Evolutionary conservation across 805 yeast genomes (phyloP).

Genomic region (Ogataea zsoltii): DNA sequence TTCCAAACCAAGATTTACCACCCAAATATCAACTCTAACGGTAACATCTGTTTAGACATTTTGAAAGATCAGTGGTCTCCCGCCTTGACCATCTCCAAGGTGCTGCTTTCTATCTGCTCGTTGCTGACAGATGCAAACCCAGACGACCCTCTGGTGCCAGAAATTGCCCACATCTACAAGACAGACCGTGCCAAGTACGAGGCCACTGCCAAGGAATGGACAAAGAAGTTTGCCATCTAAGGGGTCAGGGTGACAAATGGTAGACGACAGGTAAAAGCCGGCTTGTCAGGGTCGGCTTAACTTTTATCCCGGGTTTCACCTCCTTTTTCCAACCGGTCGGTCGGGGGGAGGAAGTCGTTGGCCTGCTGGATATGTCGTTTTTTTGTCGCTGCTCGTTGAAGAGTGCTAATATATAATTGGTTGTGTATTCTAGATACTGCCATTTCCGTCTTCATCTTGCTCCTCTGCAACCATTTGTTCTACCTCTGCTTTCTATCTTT

Average conservation of each 20-base stretch:
- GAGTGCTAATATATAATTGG: background rate
- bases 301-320: too few relatives aligned
- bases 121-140: conserved; percentile 97
- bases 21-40: conserved; percentile 94
- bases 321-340: too few relatives aligned
- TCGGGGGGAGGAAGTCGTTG: too few relatives aligned
- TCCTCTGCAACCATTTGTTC: conserved; percentile 1
- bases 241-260: background rate
- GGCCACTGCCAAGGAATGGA: conserved; percentile 98
- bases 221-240: conserved; percentile 93
- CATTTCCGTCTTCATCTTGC: conserved; percentile 1
- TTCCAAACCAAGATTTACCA: conserved; percentile 97
- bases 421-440: background rate
- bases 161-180: conserved; percentile 94
- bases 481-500: conserved; percentile 1
- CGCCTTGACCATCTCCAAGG: conserved; percentile 94
- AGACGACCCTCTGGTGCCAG: conserved; percentile 98
- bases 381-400: background rate
- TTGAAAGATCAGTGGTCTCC: conserved; percentile 99
- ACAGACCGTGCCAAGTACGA: conserved; percentile 92
- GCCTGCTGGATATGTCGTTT: too few relatives aligned
- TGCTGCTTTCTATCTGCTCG: conserved; percentile 90
- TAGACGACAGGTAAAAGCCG: too few relatives aligned
- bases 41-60: conserved; percentile 95
- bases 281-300: too few relatives aligned